Evolutionary conservation across 169 alveolate species (phyloP), one percentile per base, ranked within the genome.

Genomic region (Eimeria tenella): DNA sequence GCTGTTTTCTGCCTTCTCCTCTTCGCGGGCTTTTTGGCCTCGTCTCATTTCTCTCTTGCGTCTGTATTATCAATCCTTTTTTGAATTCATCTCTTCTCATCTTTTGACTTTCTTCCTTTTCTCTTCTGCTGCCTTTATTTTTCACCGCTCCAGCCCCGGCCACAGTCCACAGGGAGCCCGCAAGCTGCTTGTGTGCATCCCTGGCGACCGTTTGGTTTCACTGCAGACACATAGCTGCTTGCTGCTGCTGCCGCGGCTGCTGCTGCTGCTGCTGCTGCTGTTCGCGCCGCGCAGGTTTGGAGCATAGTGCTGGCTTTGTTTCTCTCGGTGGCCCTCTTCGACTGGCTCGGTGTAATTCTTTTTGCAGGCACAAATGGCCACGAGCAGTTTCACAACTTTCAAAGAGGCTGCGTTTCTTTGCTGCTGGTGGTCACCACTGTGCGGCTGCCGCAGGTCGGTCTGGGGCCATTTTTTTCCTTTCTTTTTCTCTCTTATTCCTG

Each of bases 341-440:
- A 79, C 63, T 92, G 95, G 95, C 52, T 71, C 31, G 95, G 95
- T 25, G 88, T 92, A 19, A 92, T 92, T n/a, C 50, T 92, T 52
- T 92, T 92, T 49, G 74, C 93, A 9, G 95, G 95, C n/a, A 92
- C 95, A 25, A 42, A 58, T 19, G 92, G 95, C 49, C 95, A 92
- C 70, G 93, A 75, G 42, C 79, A 92, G 25, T 92, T 92, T 31
- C 81, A 58, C 90, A 42, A 83, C 23, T 92, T 92, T 25, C 62
- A 56, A 58, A 25, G 92, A 17, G 91, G 93, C 56, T 75, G 75
- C 63, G 42, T 56, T 9, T 92, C 95, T 5, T 84, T 92, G 4
- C 71, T 92, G 13, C 62, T 92, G 52, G 75, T 79, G 19, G 62
- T 92, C 42, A 73, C 95, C 15, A 81, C 95, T 15, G 95, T 68